Evolutionary conservation across 495 filamentous ascomycete species (phyloP), one percentile per base, ranked within the genome.

Genomic region (Trichodelitschia bisporula): DNA sequence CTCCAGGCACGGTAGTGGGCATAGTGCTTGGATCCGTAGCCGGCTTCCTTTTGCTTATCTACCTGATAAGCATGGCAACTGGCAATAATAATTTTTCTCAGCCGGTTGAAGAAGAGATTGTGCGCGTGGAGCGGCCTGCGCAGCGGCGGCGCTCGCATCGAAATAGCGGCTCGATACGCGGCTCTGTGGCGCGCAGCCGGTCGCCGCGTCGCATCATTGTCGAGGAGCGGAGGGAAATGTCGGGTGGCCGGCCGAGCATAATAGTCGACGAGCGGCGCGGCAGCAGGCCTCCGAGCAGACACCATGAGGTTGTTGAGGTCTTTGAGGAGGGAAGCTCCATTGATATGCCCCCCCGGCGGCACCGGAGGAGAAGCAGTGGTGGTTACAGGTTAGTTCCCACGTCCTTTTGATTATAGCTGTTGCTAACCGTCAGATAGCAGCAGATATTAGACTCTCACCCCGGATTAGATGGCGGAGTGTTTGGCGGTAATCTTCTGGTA

Each of bases 21-120:
- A 84, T 89, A 31, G 66, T 79, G 15, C 63, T 92, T 19, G 82
- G 82, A 39, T 61, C 64, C 28, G 69, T 90, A n/a, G 64, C 55
- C n/a, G 80, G 73, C 32, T 82, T 91, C 54, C 42, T 84, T 11
- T 56, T 92, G 2, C 32, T 83, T 18, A 56, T 86, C 20, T 79
- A 66, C 56, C 57, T 86, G 0, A 46, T 89, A 41, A 83, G 36
- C 29, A 38, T 35, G 26, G 31, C 24, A 10, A 18, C 15, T 15
- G 30, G 28, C 8, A 18, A 28, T 24, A 34, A 37, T 32, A 29
- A 32, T 26, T 23, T 25, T 6, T 24, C 19, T 6, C 34, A 36
- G 11, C 20, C 31, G 2, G 36, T 26, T 8, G 40, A 42, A 18
- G 47, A 48, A 32, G 44, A 47, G 16, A 33, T 41, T 12, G 36